Evolutionary conservation across 305 asterid species (phyloP).

Genomic region (Ajuga reptans): DNA sequence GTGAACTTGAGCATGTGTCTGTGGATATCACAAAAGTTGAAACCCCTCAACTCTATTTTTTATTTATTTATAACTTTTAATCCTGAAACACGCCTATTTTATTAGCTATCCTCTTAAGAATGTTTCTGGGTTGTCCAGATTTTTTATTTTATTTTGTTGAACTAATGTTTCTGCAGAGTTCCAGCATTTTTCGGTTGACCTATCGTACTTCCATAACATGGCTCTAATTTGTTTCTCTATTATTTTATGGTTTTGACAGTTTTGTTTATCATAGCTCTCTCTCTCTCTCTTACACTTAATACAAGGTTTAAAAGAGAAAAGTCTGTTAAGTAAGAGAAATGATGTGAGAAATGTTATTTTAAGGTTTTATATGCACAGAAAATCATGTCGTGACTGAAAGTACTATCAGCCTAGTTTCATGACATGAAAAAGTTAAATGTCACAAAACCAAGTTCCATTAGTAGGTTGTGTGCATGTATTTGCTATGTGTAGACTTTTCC

Average conservation of each 20-base stretch:
- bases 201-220: not conserved
- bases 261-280: not conserved
- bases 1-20: constrained; percentile 20
- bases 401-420: constrained; percentile 6
- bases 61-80: not conserved
- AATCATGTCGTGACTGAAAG: not conserved
- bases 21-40: not conserved
- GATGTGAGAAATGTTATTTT: not conserved
- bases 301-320: not conserved
- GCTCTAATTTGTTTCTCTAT: not conserved
- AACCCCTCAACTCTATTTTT: not conserved
- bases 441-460: not conserved
- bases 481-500: not conserved
- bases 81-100: not conserved
- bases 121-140: not conserved
- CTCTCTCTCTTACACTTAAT: not conserved
- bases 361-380: not conserved
- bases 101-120: not conserved
- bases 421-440: not conserved
- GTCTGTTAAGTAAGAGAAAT: not conserved
- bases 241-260: not conserved
- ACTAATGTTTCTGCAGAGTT: not conserved
- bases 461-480: not conserved
- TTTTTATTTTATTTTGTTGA: not conserved
- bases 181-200: not conserved